Base-by-base conservation (phyloP, 2,329 filamentous ascomycete genomes). In the Monilinia laxa region DNA sequence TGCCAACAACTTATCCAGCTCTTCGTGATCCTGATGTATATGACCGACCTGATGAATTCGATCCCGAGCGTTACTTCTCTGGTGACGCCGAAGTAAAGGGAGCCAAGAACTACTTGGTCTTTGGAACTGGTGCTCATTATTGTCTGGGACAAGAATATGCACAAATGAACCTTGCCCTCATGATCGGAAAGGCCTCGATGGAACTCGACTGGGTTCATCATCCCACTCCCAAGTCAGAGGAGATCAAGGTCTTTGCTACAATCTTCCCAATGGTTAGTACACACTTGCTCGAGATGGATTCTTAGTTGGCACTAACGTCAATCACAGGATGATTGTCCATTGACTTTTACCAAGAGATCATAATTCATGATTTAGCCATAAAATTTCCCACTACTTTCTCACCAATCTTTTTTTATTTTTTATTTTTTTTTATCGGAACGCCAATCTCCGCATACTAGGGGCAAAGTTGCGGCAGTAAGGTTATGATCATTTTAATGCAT, bases 181-280 rank as follows among this genome's bases (percentile, higher is more conserved):
- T 96, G 84, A 85, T 97, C 75, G 93, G 93, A 76, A 97, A 95
- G 84, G 93, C 93, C 11, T 90, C 91, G 71, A 84, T 97, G 78
- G 83, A 88, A 76, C 83, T 98, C 72, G 88, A 98, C 79, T 98
- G 94, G 94, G 85, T 88, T 78, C 95, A 99, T 79, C 87, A 92
- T 77, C 80, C 92, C 23, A 98, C 95, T 14, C 87, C 90, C 0
- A 76, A 83, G 68, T 96, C 92, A 0, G 95, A 99, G 81, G 89
- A 96, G 79, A 98, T 99, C 80, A 94, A 96, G 82, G 94, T 98
- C 72, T 99, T 98, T 81, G 95, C 95, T 52, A 97, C 93, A 38
- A 96, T 99, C 73, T 99, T 99, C 85, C 95, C 95, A 66, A 90
- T 90, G 90, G 93, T 96, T 81, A 79, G 88, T 67, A 20, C 42